phyloP scores from a whole-genome alignment of 2,329 filamentous ascomycete genomes.

The Fusarium ramigenum region DNA sequence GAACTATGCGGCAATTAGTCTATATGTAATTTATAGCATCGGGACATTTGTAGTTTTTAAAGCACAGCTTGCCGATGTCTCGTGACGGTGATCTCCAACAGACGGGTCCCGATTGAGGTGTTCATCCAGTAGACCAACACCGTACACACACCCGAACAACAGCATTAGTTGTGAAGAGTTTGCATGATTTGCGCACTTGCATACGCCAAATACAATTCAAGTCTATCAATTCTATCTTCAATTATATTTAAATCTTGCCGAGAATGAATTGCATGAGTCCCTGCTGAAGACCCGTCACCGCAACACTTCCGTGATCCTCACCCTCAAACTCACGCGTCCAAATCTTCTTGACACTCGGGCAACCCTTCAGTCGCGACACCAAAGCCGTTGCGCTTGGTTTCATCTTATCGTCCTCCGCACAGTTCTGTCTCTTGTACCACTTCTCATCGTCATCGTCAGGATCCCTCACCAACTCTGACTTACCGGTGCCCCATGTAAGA shows the following conservation, averaged over 20 bases:
- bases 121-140: not conserved
- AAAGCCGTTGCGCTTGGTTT: conserved; percentile 28
- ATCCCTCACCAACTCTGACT: conserved; percentile 44
- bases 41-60: not conserved
- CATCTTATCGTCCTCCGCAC: conserved; percentile 40
- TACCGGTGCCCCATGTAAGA: conserved; percentile 45
- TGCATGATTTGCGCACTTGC: not conserved
- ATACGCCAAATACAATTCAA: not conserved
- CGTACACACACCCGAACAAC: not conserved
- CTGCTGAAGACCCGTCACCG: conserved; percentile 34
- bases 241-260: conserved; percentile 4
- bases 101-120: not conserved
- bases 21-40: accelerated
- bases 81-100: not conserved
- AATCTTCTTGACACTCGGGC: conserved; percentile 28
- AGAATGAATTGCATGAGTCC: conserved; percentile 37
- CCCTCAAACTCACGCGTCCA: conserved; percentile 39
- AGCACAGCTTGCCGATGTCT: not conserved
- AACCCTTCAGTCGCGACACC: conserved; percentile 28
- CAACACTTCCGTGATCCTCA: conserved; percentile 42
- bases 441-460: conserved; percentile 44
- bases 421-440: conserved; percentile 43
- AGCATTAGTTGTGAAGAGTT: not conserved
- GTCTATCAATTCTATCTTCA: not conserved
- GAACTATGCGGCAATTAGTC: accelerated